Base-by-base conservation (phyloP, 768 basidiomycete genomes). In the Suillus weaverae region DNA sequence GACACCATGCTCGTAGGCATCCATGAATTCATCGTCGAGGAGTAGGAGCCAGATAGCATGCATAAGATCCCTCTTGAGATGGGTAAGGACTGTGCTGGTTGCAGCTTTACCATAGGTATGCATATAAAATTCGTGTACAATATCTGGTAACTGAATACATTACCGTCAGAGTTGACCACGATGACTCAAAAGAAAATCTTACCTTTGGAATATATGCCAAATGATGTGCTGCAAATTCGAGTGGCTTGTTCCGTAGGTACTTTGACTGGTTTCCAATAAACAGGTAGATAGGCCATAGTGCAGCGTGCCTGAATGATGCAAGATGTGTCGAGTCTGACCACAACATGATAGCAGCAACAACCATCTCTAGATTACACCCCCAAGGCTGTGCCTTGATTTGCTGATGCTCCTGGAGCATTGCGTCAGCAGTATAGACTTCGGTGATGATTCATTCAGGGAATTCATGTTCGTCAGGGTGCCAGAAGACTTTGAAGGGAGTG, bases 311-410 rank as follows among this genome's bases (percentile, higher is more conserved):
- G n/a, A 75, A 74, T 1, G 46, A 57, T 1, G 72, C 61, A 0
- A 74, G 66, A 26, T 75, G 69, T 0, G 71, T 75, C 0, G 62
- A 69, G 30, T 75, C 64, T 0, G 70, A 76, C 67, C 73, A 76
- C 1, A 76, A 13, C 70, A 75, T 75, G 18, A 74, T 59, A 0
- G 64, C 41, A 0, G 62, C 64, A 8, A 75, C 41, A 2, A 68
- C 60, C 0, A 56, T 70, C 30, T 71, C 69, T 7, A 73, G 57
- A 4, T 63, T 62, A n/a, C 73, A 71, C 0, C 55, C 62, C 4
- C 3, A 54, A 20, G 65, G 26, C 48, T 61, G 62, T 30, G 13
- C 8, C 5, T 60, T 60, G n/a, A 63, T 46, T 9, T 18, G 8
- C 62, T 60, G 9, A 14, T 63, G 56, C 39, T 63, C 56, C 3